Base-by-base conservation (phyloP, 148 eudicot species). In the Oxyria digyna region DNA sequence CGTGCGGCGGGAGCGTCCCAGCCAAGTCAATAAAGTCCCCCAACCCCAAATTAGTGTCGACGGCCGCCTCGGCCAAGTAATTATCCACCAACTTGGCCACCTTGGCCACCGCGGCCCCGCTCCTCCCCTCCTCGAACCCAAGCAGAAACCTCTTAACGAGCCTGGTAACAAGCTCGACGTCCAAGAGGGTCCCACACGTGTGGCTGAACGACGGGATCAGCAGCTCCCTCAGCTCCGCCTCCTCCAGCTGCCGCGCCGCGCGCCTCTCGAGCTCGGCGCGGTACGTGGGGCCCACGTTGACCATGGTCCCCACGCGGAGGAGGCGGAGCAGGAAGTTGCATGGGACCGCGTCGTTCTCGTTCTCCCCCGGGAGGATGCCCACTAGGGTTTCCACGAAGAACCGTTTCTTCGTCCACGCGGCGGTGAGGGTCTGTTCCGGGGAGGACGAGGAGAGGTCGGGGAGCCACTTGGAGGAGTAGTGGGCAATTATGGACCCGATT, bases 191-290 rank as follows among this genome's bases (percentile, higher is more conserved):
- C 67, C 72, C 77, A 69, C 87, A 82, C 14, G 83, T 82, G 69
- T 89, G 96, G 66, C 83, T 83, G 71, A 92, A 92, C 1, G 85
- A 79, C 7, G 98, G 98, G 74, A 92, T 87, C 85, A 89, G 78
- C 13, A 92, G 62, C 77, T 92, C 98, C 64, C 77, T 71, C 43
- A 92, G 63, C 15, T 87, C 72, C 1, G 96, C 98, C 59, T 86
- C 80, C 24, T 87, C 91, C 3, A 92, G 80, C 69, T 74, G 91
- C 83, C 94, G 82, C 1, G 91, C 69, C 4, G 80, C 79, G 21
- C 91, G 76, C 40, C 67, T 78, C 69, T 92, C 96, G 3, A 92
- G 77, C 79, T 89, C 91, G 5, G 71, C 79, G 8, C 55, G 69
- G 42, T 74, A 79, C 3, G 41, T 73, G 0, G 72, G 42, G 62